Base-by-base conservation (phyloP, 176 grass and related monocot species). In the Carex parvula region DNA sequence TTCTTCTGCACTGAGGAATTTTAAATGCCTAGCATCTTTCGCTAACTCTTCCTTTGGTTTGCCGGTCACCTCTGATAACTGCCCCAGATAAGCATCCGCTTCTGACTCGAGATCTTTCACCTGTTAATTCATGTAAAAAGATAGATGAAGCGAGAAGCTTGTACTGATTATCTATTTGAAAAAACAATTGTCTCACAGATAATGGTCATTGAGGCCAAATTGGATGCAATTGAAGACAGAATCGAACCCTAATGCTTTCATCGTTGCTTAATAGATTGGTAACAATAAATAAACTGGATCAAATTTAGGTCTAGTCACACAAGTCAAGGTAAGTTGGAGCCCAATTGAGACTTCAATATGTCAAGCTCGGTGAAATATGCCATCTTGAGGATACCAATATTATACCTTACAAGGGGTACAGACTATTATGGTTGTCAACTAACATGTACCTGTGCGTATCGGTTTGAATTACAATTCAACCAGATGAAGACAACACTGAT, bases 21-120 rank as follows among this genome's bases (percentile, higher is more conserved):
- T 98, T 0, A 84, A 86, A 58, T 90, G 86, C 56, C 86, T 89
- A 0, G 94, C 87, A 71, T 90, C 94, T 62, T 95, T 90, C 8
- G 84, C 72, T 3, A 98, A 86, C 85, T 93, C 96, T 86, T 98
- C 91, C 83, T 90, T 93, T 0, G 91, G 83, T 87, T 92, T 95
- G 56, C 91, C 86, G 12, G 90, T 87, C 60, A 88, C 88, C 84
- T 86, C 86, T 37, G 89, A 92, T 60, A 98, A 71, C 0, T 95
- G 74, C 3, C 93, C 87, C 2, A 98, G 68, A 60, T 86, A 95
- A 82, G 88, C 88, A 32, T 98, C 91, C 0, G 95, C 93, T 88
- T 93, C 93, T 14, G 90, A 89, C 26, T 94, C 92, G 15, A 98
- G 52, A 72, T 98, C 96, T 85, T 95, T 95, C 84, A 91, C 93